Evolutionary conservation across 768 basidiomycete genomes (phyloP).

Genomic region (Gelatoporia subvermispora): DNA sequence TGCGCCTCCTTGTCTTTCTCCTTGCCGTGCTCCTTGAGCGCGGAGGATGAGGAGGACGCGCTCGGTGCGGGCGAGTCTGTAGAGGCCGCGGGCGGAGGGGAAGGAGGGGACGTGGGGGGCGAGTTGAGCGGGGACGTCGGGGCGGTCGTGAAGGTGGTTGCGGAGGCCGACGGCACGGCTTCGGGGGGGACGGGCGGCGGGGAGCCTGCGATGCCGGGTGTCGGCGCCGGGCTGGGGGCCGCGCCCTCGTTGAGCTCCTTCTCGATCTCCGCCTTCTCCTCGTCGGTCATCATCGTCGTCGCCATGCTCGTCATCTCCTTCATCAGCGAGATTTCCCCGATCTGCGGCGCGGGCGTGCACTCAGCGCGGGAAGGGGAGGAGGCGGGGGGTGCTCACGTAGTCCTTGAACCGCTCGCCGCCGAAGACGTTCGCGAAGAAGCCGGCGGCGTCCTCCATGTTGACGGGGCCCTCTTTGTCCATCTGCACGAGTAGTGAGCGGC

Average conservation of each 20-base stretch:
- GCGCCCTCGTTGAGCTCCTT: slow-evolving; percentile 53
- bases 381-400: slow-evolving; percentile 54
- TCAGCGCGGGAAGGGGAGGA: not conserved
- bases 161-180: not conserved
- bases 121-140: slow-evolving; percentile 1
- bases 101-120: slow-evolving; percentile 1
- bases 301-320: slow-evolving; percentile 88
- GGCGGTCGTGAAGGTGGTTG: slow-evolving; percentile 9
- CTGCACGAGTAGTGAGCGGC: slow-evolving; percentile 25
- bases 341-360: slow-evolving; percentile 44
- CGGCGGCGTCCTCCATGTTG: slow-evolving; percentile 86
- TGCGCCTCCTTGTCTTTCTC: slow-evolving; percentile 32
- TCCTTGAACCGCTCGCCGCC: slow-evolving; percentile 90
- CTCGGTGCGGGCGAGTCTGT: slow-evolving; percentile 5
- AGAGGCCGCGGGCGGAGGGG: not conserved
- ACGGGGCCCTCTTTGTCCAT: slow-evolving; percentile 73
- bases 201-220: slow-evolving; percentile 13
- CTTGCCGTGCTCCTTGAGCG: not conserved
- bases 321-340: slow-evolving; percentile 94
- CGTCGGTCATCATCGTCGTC: slow-evolving; percentile 85
- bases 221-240: slow-evolving; percentile 21
- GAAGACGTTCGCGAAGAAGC: slow-evolving; percentile 94
- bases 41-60: slow-evolving; percentile 20
- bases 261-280: slow-evolving; percentile 87
- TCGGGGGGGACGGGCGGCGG: slow-evolving; percentile 1